Evolutionary conservation across 257 asterid genomes (phyloP), one percentile per base, ranked within the genome.

Genomic region (Plantago major): DNA sequence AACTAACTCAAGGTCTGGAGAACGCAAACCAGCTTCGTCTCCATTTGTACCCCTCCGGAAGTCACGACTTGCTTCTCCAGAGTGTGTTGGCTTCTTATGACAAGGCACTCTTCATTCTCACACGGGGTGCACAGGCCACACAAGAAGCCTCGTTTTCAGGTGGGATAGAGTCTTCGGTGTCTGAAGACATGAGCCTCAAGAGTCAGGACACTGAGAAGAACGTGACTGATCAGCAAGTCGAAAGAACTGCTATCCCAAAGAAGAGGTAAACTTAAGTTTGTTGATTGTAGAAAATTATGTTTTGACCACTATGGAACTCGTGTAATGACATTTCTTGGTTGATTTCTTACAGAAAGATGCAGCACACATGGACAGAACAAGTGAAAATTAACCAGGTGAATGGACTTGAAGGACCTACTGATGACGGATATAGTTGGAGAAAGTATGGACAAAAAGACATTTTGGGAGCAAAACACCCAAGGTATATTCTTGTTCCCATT

Each of bases 381-480:
- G 78, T 89, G 9, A 80, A 73, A 45, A 71, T 82, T 62, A n/a
- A 63, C 55, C 71, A 73, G 14, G 86, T 73, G 64, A 55, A 47
- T 9, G 88, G 84, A 55, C 38, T 76, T 16, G 96, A 87, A 71
- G 87, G 89, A 11, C 79, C 74, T 38, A 76, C 79, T 1, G 95
- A 80, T 38, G 96, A 90, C 51, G 96, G 96, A 52, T 81, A 64
- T 50, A 68, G 69, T 57, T 90, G 97, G 97, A 82, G 95, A 48
- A 90, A 90, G 69, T 90, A 90, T 43, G 97, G 98, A 9, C 96
- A 90, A 66, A 90, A 90, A 69, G 95, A 87, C 66, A 90, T 90
- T 62, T 90, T 81, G 58, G 89, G 97, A 64, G 92, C 96, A 15
- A 85, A 76, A 54, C 58, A 85, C 80, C 97, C 97, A 6, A 85